Base-by-base conservation (phyloP, 768 basidiomycete species). In the Strobilomyces confusus region DNA sequence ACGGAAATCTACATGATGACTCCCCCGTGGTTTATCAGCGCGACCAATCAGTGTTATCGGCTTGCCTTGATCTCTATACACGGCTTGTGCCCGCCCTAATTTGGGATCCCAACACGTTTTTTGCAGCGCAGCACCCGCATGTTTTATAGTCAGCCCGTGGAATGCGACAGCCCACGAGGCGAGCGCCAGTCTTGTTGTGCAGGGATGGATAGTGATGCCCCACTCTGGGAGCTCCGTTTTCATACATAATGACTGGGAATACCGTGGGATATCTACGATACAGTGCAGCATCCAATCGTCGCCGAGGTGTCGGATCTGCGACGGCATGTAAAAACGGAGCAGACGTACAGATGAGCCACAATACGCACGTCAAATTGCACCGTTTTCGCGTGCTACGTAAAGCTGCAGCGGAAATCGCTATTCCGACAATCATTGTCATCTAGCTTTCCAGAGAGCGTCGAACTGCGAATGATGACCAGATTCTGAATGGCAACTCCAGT, bases 1-100 rank as follows among this genome's bases (percentile, higher is more conserved):
- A 71, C 66, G 70, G 69, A 64, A 69, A 69, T 63, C 70, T 62
- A 59, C 59, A 62, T 59, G 62, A 66, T 57, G 59, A 64, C 61
- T 58, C 66, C 58, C n/a, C 55, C 65, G 63, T 70, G 64, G 60
- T 54, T 61, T 63, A 69, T 67, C 69, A 59, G 62, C 61, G 55
- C 55, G 48, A 57, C 60, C 58, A 71, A 69, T 70, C 66, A 58
- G 67, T 69, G 67, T 58, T 48, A 47, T 44, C 52, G 40, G 49
- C 54, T 64, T 56, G 58, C 57, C 58, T 58, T 49, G 57, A 29
- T 60, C 51, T 17, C 58, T 54, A 46, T 52, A 49, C 41, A 48
- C 56, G 56, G 54, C 44, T 55, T 47, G 56, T 46, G 33, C 38
- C 37, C 40, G 54, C 51, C 58, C 59, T 58, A 58, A 66, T 71